Percentiles rank a stretch among this genome's conserved stretches.
Evolutionary conservation across 371 early-diverging fungal genomes (phyloP).

Genomic region (Conidiobolus incongruus): DNA sequence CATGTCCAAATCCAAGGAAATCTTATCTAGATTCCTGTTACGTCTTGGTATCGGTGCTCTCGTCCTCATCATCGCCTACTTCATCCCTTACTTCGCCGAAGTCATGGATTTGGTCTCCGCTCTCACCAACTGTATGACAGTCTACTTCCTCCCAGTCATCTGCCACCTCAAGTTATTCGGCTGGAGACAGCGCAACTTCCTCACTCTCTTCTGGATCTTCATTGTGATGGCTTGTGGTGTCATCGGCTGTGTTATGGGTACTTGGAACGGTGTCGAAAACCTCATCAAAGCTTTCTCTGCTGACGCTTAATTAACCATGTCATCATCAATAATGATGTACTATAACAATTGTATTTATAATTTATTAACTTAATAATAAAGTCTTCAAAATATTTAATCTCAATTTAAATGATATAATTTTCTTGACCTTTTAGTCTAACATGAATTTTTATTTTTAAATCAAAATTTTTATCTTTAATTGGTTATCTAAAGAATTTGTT

Average conservation of each 20-base stretch:
- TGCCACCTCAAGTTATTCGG: conserved; percentile 39
- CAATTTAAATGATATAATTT: no score
- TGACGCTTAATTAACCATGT: no score
- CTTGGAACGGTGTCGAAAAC: conserved; percentile 22
- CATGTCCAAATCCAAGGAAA: conserved; percentile 9
- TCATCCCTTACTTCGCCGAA: conserved; percentile 43
- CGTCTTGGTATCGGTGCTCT: conserved; percentile 17
- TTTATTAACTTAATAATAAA: no score
- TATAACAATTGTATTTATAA: no score
- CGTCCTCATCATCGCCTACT: conserved; percentile 21
- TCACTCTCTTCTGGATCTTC: conserved; percentile 17
- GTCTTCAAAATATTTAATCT: no score
- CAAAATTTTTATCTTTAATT: no score
- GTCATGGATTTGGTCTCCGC: conserved; percentile 50
- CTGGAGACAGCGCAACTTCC: conserved; percentile 12
- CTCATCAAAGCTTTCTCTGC: conserved; percentile 16
- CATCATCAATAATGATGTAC: no score
- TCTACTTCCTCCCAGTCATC: conserved; percentile 41
- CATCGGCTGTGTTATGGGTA: conserved; percentile 36
- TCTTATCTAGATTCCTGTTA: conserved; percentile 15
- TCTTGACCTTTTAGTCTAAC: no score
- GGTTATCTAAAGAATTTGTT: no score
- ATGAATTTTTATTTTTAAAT: no score
- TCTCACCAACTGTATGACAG: conserved; percentile 29
- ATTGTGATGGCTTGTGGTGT: conserved; percentile 25